Evolutionary conservation across 2,329 filamentous ascomycete genomes (phyloP).

Genomic region (Cladosporium sp.): DNA sequence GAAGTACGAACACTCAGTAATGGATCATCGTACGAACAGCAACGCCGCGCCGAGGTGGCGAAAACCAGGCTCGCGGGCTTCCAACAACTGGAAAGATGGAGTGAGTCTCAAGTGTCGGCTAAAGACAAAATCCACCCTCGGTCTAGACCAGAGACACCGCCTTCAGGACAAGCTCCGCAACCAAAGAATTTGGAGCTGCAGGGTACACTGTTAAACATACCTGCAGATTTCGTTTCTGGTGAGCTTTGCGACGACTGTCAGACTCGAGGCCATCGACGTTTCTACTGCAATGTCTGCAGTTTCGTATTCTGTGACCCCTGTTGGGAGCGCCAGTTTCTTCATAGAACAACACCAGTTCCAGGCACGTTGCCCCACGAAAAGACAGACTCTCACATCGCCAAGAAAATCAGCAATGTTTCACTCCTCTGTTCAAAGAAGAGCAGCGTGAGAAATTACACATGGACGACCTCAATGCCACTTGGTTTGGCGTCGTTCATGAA

Average conservation of each 20-base stretch:
- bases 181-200: neutral
- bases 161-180: neutral
- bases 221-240: neutral
- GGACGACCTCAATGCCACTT: slow-evolving; percentile 40
- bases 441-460: slow-evolving; percentile 38
- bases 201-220: neutral
- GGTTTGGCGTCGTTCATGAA: slow-evolving; percentile 41
- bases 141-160: neutral
- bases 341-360: neutral
- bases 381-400: slow-evolving; percentile 34
- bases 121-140: neutral
- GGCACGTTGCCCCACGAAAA: slow-evolving; percentile 38
- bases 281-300: slow-evolving; percentile 13
- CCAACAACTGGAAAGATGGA: neutral
- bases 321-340: slow-evolving; percentile 1
- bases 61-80: neutral
- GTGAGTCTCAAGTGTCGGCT: neutral
- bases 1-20: neutral
- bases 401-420: slow-evolving; percentile 31
- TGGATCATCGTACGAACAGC: neutral
- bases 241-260: slow-evolving; percentile 9
- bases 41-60: neutral
- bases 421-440: slow-evolving; percentile 30
- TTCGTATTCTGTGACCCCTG: slow-evolving; percentile 5
- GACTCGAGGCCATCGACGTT: neutral